Evolutionary conservation across 116 monocot genomes (phyloP).

Genomic region (Dioscorea cayenensis): DNA sequence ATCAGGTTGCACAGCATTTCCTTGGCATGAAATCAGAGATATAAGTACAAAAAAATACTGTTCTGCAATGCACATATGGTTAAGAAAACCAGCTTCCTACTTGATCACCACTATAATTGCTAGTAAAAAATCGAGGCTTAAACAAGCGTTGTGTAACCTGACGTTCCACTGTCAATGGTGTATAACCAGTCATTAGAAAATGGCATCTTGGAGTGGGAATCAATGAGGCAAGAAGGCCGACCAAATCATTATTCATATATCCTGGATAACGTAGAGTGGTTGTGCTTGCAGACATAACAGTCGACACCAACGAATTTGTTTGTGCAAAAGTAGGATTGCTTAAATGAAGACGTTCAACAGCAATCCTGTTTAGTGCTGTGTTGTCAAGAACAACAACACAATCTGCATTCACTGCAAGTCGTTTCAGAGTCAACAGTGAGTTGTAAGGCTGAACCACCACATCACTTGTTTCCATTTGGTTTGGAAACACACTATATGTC

Average conservation of each 20-base stretch:
- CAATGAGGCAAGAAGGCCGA: conserved; percentile 93
- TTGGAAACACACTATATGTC: conserved; percentile 98
- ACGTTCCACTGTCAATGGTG: conserved; percentile 94
- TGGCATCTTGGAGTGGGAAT: conserved; percentile 98
- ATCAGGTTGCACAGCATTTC: no score
- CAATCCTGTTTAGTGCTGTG: conserved; percentile 95
- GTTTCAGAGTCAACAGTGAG: conserved; percentile 87
- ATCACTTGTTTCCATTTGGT: conserved; percentile 97
- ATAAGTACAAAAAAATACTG: no score
- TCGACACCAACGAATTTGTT: conserved; percentile 98
- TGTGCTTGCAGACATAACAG: conserved; percentile 99
- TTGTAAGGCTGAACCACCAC: conserved; percentile 99
- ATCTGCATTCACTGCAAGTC: conserved; percentile 92
- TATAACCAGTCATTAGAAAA: conserved; percentile 99
- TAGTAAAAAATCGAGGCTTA: no score
- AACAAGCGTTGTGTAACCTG: conserved; percentile 40
- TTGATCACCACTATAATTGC: no score
- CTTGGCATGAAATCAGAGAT: no score
- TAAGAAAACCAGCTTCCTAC: no score
- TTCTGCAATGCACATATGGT: no score
- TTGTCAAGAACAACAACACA: conserved; percentile 99
- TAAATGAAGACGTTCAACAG: conserved; percentile 92
- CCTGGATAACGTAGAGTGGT: conserved; percentile 96
- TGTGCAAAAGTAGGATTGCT: conserved; percentile 88
- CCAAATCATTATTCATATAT: conserved; percentile 99